These are phyloP conservation scores for Tieghemiomyces parasiticus DNA, from an alignment of 192 early-diverging fungal species.

Conservation along the genomic window DNA sequence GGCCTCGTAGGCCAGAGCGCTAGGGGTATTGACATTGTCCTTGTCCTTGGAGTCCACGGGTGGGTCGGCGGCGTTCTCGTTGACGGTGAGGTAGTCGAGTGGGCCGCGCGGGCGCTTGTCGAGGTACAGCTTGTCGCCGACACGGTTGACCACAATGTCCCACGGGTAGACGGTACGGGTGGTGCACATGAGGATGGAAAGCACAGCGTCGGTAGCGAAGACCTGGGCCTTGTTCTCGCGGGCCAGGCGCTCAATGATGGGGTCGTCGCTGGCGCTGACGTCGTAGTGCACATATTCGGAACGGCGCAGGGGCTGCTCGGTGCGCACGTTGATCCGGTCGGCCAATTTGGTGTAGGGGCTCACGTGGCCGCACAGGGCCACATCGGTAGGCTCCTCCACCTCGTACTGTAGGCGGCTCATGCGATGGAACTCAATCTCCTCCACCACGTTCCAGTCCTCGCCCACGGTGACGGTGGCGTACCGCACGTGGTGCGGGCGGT, in stretches of 20 bases:
- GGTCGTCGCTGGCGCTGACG: slow-evolving; percentile 75
- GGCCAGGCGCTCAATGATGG: slow-evolving; percentile 46
- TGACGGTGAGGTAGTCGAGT: slow-evolving; percentile 79
- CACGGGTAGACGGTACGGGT: slow-evolving; percentile 84
- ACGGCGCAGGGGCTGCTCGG: slow-evolving; percentile 54
- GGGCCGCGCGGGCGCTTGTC: slow-evolving; percentile 80
- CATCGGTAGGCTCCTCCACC: slow-evolving; percentile 58
- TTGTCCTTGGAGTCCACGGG: slow-evolving; percentile 79
- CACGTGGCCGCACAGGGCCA: slow-evolving; percentile 65
- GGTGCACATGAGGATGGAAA: slow-evolving; percentile 86
- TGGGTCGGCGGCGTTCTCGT: slow-evolving; percentile 88
- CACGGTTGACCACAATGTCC: slow-evolving; percentile 86
- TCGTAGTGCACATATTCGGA: slow-evolving; percentile 54
- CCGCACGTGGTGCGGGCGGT: slow-evolving; percentile 55
- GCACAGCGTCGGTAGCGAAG: slow-evolving; percentile 79
- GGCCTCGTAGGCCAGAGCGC: slow-evolving; percentile 71
- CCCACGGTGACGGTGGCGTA: slow-evolving; percentile 78
- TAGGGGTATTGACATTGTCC: slow-evolving; percentile 78
- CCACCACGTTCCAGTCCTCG: slow-evolving; percentile 79
- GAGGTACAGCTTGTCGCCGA: slow-evolving; percentile 65
- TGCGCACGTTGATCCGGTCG: slow-evolving; percentile 72
- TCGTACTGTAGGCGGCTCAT: slow-evolving; percentile 70
- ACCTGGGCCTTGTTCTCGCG: slow-evolving; percentile 40
- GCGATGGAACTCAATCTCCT: slow-evolving; percentile 88
- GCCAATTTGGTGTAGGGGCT: slow-evolving; percentile 65